Conservation (phyloP, 805 yeast species). For the Metahyphopichia silvanorum region DNA sequence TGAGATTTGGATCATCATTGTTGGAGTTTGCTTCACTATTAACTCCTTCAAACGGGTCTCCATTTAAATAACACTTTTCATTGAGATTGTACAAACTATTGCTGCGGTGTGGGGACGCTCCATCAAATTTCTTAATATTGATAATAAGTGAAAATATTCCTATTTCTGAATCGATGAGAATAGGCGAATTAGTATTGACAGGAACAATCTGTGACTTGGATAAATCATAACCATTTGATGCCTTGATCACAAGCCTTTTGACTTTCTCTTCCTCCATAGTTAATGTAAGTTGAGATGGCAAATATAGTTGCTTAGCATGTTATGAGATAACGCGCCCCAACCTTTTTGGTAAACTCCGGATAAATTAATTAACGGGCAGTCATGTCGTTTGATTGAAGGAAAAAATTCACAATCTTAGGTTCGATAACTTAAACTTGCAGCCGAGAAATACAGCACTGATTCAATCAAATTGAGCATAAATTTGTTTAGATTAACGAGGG, state of each 20-base stretch:
- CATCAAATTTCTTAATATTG: conserved; percentile 46
- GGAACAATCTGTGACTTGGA: conserved; percentile 31
- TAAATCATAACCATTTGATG: conserved; percentile 20
- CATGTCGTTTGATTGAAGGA: too few species aligned
- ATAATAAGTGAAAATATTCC: conserved; percentile 39
- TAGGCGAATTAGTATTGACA: conserved; percentile 39
- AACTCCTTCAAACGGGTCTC: conserved; percentile 28
- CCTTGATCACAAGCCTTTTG: conserved; percentile 32
- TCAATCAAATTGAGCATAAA: too few species aligned
- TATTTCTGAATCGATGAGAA: conserved; percentile 32
- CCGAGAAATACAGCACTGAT: too few species aligned
- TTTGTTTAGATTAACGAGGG: too few species aligned
- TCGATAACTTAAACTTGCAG: too few species aligned
- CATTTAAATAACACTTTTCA: conserved; percentile 25
- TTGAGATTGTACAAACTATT: conserved; percentile 30
- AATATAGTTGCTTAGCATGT: too few species aligned
- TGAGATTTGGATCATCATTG: conserved; percentile 22
- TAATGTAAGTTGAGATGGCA: too few species aligned
- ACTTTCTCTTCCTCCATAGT: conserved; percentile 9
- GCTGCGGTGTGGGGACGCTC: conserved; percentile 32
- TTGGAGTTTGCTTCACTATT: conserved; percentile 1
- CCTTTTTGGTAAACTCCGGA: too few species aligned
- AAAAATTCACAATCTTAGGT: too few species aligned
- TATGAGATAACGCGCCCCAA: too few species aligned
- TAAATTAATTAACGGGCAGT: too few species aligned